Evolutionary conservation across 441 rosid genomes (phyloP), one percentile per base, ranked within the genome.

Genomic region (Populus hybrid): DNA sequence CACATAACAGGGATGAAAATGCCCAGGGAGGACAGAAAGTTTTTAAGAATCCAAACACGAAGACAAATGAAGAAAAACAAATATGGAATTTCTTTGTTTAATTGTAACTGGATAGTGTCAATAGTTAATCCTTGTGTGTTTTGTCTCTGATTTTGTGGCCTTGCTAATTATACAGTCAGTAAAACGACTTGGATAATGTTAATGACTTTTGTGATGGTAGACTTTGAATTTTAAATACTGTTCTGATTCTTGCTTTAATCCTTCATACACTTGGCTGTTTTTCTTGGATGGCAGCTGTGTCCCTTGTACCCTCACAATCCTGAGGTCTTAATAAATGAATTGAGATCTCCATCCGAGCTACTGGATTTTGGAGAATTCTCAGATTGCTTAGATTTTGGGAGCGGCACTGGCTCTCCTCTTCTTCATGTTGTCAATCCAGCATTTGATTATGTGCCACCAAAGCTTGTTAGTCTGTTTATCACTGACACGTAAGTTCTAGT

Each of bases 281-380:
- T 77, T 32, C 74, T 59, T 73, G 28, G 30, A 35, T 81, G 81
- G 74, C 91, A 96, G 99, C 71, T 96, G 82, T 96, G 99, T 83
- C 99, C 98, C 50, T 81, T 94, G 61, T 96, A 96, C 89, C 98
- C 99, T 11, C 98, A 94, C 87, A 93, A 96, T 83, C 98, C 97
- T 6, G 98, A 94, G 89, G 98, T 90, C 59, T 84, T 93, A 74
- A 87, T 96, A 63, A 96, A 96, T 86, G 98, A 96, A 85, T 85
- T 94, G 89, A 92, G 98, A 86, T 93, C 98, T 40, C 99, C 99
- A 66, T 94, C 97, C 24, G 98, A 96, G 85, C 82, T 94, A 67
- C 89, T 94, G 79, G 98, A 96, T 85, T 96, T 96, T 82, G 98
- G 99, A 75, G 98, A 96, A 78, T 96, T 96, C 87, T 96, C 99